These are phyloP conservation scores for Pseudogymnoascus sp. DNA, from an alignment of 2,329 filamentous ascomycete species.

Conservation along the genomic window DNA sequence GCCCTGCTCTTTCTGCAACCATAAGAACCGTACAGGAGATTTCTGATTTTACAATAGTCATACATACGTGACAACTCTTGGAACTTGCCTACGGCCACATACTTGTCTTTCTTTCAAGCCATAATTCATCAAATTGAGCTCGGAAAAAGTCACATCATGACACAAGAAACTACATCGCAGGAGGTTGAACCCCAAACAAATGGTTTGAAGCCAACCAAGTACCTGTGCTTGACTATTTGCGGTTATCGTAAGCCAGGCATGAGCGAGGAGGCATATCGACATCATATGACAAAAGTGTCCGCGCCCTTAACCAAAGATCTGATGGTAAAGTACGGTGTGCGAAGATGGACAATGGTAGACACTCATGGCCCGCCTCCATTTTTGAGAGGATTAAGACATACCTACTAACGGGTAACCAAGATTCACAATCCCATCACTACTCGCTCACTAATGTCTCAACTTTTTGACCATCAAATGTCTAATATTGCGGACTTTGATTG, in stretches of 20 bases:
- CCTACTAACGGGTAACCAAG: conserved; percentile 20
- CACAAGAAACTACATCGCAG: not conserved
- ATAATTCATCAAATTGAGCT: too few species aligned
- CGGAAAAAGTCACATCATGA: too few species aligned
- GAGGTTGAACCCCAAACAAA: not conserved
- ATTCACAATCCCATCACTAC: conserved; percentile 35
- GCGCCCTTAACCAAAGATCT: conserved; percentile 41
- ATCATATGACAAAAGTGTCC: conserved; percentile 41
- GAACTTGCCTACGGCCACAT: too few species aligned
- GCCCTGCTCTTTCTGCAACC: too few species aligned
- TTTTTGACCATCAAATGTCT: conserved; percentile 41
- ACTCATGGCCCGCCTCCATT: not conserved
- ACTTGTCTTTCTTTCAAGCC: too few species aligned
- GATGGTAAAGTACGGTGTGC: conserved; percentile 43
- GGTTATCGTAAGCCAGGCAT: conserved; percentile 42
- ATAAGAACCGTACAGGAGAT: too few species aligned
- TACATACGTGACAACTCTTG: too few species aligned
- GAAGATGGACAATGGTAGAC: conserved; percentile 38
- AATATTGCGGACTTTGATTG: conserved; percentile 45
- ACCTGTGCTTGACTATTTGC: conserved; percentile 41
- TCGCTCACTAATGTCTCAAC: conserved; percentile 33
- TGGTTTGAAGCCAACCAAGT: conserved; percentile 13
- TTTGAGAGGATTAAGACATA: too few species aligned
- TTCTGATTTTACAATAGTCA: too few species aligned
- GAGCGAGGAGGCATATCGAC: conserved; percentile 40